Evolutionary conservation across 2,329 filamentous ascomycete species (phyloP).

Genomic region (Fusarium sacchari): DNA sequence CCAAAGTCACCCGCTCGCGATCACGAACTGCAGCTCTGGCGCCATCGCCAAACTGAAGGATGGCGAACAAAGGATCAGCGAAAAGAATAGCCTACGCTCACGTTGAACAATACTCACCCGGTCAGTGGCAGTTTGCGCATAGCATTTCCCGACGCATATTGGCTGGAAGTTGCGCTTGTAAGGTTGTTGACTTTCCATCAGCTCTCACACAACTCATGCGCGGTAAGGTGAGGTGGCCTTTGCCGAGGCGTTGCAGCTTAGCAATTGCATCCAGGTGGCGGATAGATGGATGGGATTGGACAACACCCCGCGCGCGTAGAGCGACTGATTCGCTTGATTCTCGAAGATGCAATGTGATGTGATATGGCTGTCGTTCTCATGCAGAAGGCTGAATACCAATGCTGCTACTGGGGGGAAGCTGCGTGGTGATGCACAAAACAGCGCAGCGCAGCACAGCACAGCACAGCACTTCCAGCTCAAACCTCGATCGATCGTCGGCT

Average conservation of each 20-base stretch:
- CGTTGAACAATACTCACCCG: slow-evolving; percentile 46
- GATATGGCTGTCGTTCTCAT: background rate
- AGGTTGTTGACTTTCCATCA: slow-evolving; percentile 41
- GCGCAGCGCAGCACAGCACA: background rate
- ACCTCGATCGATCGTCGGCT: slow-evolving; percentile 3
- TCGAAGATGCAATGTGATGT: background rate
- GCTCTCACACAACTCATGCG: slow-evolving; percentile 32
- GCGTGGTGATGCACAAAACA: slow-evolving; percentile 17
- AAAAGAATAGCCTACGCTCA: background rate
- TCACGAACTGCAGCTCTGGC: slow-evolving; percentile 48
- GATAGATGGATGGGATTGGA: background rate
- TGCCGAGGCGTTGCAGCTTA: slow-evolving; percentile 28
- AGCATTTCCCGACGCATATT: slow-evolving; percentile 50
- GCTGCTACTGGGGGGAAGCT: background rate
- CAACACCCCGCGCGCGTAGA: background rate
- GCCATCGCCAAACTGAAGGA: slow-evolving; percentile 50
- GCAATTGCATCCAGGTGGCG: slow-evolving; percentile 22
- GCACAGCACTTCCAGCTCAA: background rate
- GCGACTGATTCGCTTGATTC: background rate
- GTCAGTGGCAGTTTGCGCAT: slow-evolving; percentile 51
- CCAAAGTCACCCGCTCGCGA: slow-evolving; percentile 47
- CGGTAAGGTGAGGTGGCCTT: slow-evolving; percentile 27
- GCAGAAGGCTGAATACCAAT: slow-evolving; percentile 7
- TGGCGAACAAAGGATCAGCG: slow-evolving; percentile 20
- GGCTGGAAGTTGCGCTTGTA: slow-evolving; percentile 38